Percentiles rank a stretch among this genome's conserved stretches.
Conservation (phyloP, 192 early-diverging fungal species). For the Entomortierella beljakovae region DNA sequence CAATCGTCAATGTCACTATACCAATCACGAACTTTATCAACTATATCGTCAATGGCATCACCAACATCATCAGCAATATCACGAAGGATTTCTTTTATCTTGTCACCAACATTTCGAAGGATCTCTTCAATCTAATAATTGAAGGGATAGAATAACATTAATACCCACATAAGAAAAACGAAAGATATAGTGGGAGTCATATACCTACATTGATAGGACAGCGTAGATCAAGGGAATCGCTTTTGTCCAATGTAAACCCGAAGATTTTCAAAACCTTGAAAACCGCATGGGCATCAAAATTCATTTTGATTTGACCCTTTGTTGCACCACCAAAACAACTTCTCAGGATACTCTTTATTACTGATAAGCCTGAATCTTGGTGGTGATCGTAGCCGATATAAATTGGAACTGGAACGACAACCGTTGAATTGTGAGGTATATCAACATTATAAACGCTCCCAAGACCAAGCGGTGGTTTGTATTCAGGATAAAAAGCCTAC, state of each 20-base stretch:
- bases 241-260: not conserved
- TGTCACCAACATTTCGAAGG: not conserved
- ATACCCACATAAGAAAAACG: not conserved
- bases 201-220: not conserved
- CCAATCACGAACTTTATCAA: not conserved
- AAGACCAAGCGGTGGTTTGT: not conserved
- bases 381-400: not conserved
- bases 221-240: not conserved
- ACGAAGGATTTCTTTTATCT: not conserved
- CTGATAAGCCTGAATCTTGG: not conserved
- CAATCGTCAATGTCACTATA: not conserved
- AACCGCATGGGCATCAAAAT: not conserved
- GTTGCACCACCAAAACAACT: not conserved
- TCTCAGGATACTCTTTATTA: not conserved
- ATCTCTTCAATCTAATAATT: not conserved
- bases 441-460: not conserved
- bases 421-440: not conserved
- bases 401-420: not conserved
- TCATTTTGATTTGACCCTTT: not conserved
- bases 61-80: not conserved
- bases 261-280: not conserved
- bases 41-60: not conserved
- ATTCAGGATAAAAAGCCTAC: not conserved
- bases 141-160: not conserved
- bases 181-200: not conserved